These are phyloP conservation scores for Pseudevernia furfuracea DNA, from an alignment of 495 filamentous ascomycete genomes.

Conservation along the genomic window DNA sequence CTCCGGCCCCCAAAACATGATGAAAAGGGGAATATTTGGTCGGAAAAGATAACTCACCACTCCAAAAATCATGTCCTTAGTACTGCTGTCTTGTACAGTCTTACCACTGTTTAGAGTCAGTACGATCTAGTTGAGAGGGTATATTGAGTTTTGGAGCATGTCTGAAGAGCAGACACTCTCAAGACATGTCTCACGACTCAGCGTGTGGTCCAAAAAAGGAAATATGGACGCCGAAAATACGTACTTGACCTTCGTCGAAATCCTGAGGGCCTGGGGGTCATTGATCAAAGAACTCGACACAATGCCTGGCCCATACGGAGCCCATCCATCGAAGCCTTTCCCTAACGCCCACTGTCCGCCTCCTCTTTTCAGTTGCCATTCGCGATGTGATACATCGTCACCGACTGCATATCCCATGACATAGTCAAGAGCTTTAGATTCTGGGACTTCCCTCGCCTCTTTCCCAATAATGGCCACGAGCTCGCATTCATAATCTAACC, in stretches of 20 bases:
- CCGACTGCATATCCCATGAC: conserved; percentile 76
- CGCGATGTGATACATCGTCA: conserved; percentile 77
- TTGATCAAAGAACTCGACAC: conserved; percentile 57
- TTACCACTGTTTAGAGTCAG: too few species aligned
- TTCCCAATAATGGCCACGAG: conserved; percentile 73
- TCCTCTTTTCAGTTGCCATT: conserved; percentile 73
- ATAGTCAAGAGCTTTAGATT: conserved; percentile 60
- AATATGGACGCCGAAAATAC: too few species aligned
- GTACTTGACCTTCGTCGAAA: conserved; percentile 66
- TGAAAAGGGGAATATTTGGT: too few species aligned
- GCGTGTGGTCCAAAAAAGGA: too few species aligned
- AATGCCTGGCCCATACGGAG: conserved; percentile 78
- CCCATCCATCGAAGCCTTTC: conserved; percentile 86
- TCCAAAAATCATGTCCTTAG: conserved; percentile 75
- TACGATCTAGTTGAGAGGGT: too few species aligned
- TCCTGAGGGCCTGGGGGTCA: conserved; percentile 61
- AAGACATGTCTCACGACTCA: too few species aligned
- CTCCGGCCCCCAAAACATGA: too few species aligned
- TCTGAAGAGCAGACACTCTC: too few species aligned
- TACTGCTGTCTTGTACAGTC: conserved; percentile 64
- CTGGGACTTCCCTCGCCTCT: conserved; percentile 57
- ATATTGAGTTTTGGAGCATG: too few species aligned
- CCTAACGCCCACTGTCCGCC: conserved; percentile 76
- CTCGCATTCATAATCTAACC: conserved; percentile 81
- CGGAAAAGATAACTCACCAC: too few species aligned